phyloP scores from a whole-genome alignment of 495 filamentous ascomycete genomes.

The Penicillium robsamsonii region DNA sequence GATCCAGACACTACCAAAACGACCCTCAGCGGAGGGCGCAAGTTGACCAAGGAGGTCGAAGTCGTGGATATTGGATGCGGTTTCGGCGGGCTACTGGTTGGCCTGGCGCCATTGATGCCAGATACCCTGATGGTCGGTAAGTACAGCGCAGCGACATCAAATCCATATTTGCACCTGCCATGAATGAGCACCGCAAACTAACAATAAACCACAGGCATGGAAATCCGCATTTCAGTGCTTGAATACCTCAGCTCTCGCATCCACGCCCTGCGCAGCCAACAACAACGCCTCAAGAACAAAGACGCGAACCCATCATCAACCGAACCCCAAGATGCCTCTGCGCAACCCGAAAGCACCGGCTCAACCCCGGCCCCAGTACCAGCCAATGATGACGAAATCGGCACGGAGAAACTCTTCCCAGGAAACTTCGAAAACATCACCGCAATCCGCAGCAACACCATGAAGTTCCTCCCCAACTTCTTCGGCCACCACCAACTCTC shows the following conservation, averaged over 20 bases:
- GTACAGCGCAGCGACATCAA: conserved; percentile 17
- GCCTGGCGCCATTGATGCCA: conserved; percentile 76
- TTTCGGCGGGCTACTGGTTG: conserved; percentile 87
- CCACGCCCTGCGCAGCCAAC: conserved; percentile 70
- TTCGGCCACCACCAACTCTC: conserved; percentile 71
- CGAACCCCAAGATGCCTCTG: conserved; percentile 1
- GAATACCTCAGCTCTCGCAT: conserved; percentile 87
- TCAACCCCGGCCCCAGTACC: background rate
- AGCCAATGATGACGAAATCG: conserved; percentile 35
- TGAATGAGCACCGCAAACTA: background rate
- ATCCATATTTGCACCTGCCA: background rate
- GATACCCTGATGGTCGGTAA: conserved; percentile 76
- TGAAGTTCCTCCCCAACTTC: conserved; percentile 98
- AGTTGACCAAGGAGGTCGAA: conserved; percentile 68
- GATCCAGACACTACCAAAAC: conserved; percentile 34
- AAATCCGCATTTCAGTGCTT: conserved; percentile 85
- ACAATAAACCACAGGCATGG: conserved; percentile 57
- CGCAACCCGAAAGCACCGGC: conserved; percentile 3
- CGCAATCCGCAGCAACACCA: conserved; percentile 86
- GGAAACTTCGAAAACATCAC: conserved; percentile 77
- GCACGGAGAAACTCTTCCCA: conserved; percentile 26
- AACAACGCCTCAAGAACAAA: conserved; percentile 42
- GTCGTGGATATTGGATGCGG: conserved; percentile 98
- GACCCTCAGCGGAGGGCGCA: conserved; percentile 35
- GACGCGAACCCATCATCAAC: conserved; percentile 10